These are phyloP conservation scores for Raffaelea ambrosiae DNA, from an alignment of 2,329 filamentous ascomycete species.

Conservation along the genomic window DNA sequence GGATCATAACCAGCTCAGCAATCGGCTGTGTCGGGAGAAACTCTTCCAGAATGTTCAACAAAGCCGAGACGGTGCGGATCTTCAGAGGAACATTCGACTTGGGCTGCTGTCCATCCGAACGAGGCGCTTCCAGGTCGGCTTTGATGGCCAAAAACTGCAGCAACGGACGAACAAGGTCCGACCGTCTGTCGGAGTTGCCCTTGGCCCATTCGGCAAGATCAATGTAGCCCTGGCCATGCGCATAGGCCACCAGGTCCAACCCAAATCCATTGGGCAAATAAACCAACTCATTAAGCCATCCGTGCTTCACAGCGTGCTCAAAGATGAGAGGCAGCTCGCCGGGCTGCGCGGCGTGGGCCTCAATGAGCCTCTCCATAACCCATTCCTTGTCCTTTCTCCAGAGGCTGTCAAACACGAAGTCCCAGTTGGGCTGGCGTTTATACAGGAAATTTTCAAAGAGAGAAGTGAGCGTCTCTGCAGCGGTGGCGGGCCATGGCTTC, in stretches of 20 bases:
- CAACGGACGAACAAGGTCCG: conserved; percentile 62
- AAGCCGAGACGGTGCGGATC: conserved; percentile 73
- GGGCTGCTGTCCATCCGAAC: conserved; percentile 38
- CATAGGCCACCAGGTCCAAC: conserved; percentile 76
- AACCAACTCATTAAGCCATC: conserved; percentile 76
- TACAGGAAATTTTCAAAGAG: conserved; percentile 77
- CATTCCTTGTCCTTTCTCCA: conserved; percentile 88
- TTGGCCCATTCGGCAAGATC: conserved; percentile 77
- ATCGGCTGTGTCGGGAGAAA: conserved; percentile 51
- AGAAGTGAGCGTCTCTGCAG: conserved; percentile 65
- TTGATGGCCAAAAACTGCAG: conserved; percentile 79
- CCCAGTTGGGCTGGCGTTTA: conserved; percentile 67
- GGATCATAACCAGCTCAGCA: conserved; percentile 67
- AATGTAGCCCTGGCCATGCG: conserved; percentile 71
- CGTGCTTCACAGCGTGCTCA: conserved; percentile 71
- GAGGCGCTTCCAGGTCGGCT: conserved; percentile 72
- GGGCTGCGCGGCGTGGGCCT: conserved; percentile 63
- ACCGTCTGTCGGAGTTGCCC: conserved; percentile 56
- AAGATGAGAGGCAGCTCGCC: conserved; percentile 61
- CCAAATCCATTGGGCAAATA: conserved; percentile 75
- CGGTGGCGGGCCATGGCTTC: conserved; percentile 67
- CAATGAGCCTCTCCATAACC: conserved; percentile 72
- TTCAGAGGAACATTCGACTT: conserved; percentile 66
- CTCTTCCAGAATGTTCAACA: conserved; percentile 73
- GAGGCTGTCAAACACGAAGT: conserved; percentile 83